phyloP scores from a whole-genome alignment of 805 yeast genomes.

The Kuraishia cidri region DNA sequence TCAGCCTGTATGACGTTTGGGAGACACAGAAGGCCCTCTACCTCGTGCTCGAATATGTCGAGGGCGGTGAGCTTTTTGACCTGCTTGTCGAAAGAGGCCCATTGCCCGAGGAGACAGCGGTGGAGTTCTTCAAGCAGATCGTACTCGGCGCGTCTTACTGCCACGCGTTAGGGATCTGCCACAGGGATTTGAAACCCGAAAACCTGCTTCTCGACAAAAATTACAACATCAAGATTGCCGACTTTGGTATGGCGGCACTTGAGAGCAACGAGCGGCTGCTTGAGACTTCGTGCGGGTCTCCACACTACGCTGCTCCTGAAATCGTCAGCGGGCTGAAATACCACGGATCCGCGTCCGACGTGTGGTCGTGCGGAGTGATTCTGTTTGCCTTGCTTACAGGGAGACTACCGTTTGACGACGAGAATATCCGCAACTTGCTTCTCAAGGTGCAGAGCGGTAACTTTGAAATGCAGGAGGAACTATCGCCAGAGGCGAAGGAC shows the following conservation, averaged over 20 bases:
- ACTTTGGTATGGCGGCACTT: slow-evolving; percentile 86
- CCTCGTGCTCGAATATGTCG: slow-evolving; percentile 72
- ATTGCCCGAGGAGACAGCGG: slow-evolving; percentile 64
- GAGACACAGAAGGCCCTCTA: slow-evolving; percentile 88
- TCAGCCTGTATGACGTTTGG: slow-evolving; percentile 96
- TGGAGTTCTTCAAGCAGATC: slow-evolving; percentile 69
- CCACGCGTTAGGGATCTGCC: slow-evolving; percentile 74
- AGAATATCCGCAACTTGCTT: slow-evolving; percentile 60
- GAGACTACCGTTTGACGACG: slow-evolving; percentile 78
- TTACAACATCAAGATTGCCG: slow-evolving; percentile 69
- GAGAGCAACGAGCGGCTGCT: slow-evolving; percentile 62
- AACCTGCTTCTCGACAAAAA: slow-evolving; percentile 59
- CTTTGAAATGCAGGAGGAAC: slow-evolving; percentile 60
- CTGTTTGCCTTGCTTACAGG: slow-evolving; percentile 74
- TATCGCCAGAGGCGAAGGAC: slow-evolving; percentile 60
- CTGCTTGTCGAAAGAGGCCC: slow-evolving; percentile 65
- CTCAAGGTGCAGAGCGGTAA: slow-evolving; percentile 71
- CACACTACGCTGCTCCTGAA: slow-evolving; percentile 86
- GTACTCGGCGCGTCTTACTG: slow-evolving; percentile 74
- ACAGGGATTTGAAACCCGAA: slow-evolving; percentile 78
- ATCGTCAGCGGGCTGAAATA: slow-evolving; percentile 71
- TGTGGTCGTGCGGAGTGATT: slow-evolving; percentile 86
- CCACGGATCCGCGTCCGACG: slow-evolving; percentile 80
- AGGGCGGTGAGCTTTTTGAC: slow-evolving; percentile 84
- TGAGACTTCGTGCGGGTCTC: slow-evolving; percentile 82